Conservation (phyloP, 2,329 filamentous ascomycete genomes). For the Colletotrichum limetticola region DNA sequence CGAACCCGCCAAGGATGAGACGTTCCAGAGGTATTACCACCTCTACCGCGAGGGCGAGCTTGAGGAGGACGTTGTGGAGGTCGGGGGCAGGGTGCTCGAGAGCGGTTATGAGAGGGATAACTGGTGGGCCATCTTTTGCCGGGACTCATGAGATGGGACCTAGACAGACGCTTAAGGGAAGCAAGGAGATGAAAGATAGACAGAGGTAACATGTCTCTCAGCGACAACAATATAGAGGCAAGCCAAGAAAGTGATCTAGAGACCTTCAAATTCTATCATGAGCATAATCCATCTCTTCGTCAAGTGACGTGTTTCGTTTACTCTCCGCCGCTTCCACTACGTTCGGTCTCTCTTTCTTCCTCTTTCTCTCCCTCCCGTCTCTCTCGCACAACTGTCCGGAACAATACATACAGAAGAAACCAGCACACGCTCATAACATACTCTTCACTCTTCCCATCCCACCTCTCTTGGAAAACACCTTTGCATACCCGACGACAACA, state of each 20-base stretch:
- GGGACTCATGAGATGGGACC: constrained; percentile 24
- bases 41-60: constrained; percentile 89
- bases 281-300: constrained; percentile 32
- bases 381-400: background rate
- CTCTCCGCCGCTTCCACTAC: background rate
- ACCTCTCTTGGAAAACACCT: background rate
- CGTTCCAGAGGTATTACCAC: constrained; percentile 93
- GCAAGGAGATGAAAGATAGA: too few relatives aligned
- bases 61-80: constrained; percentile 79
- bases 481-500: background rate
- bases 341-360: background rate
- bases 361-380: background rate
- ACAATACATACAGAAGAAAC: constrained; percentile 11
- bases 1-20: constrained; percentile 44
- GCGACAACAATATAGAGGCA: background rate
- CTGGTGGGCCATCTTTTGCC: constrained; percentile 85
- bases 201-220: too few relatives aligned
- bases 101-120: constrained; percentile 97
- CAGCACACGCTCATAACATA: background rate
- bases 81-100: constrained; percentile 80
- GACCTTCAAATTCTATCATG: constrained; percentile 35
- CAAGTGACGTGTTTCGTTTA: constrained; percentile 9
- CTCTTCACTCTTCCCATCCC: background rate
- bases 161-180: background rate
- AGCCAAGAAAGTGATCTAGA: constrained; percentile 16